Evolutionary conservation across 2,329 filamentous ascomycete genomes (phyloP).

Genomic region (Fusarium nanum): DNA sequence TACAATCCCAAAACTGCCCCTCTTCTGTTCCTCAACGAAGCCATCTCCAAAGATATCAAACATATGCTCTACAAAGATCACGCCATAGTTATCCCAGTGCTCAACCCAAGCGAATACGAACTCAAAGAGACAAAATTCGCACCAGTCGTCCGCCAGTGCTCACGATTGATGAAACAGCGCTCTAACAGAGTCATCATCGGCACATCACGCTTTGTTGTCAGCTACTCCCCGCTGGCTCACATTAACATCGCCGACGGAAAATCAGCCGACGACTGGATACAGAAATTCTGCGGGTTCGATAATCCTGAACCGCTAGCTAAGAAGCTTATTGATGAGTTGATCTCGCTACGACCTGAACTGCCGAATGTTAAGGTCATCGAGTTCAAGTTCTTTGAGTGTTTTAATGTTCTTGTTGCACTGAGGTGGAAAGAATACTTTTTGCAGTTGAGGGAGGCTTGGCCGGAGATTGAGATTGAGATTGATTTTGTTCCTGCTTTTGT

Average conservation of each 20-base stretch:
- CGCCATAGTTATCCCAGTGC: not conserved
- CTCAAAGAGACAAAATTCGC: not conserved
- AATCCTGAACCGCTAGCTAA: not conserved
- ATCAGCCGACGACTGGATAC: not conserved
- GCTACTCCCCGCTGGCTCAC: not conserved
- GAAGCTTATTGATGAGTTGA: not conserved
- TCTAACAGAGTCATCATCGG: not conserved
- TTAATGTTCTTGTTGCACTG: rapidly evolving
- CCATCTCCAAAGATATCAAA: not conserved
- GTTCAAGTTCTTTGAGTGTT: not conserved
- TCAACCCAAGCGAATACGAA: not conserved
- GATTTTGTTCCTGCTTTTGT: not conserved
- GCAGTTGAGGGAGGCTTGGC: not conserved
- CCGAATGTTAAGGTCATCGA: not conserved
- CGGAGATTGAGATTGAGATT: not conserved
- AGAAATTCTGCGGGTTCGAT: not conserved
- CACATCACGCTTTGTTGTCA: not conserved
- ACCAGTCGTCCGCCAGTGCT: not conserved
- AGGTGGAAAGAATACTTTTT: not conserved
- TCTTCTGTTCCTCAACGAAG: not conserved
- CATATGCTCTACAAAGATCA: not conserved
- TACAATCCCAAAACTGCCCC: not conserved
- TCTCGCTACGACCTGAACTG: not conserved
- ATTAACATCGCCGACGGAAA: not conserved
- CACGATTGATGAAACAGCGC: not conserved